Evolutionary conservation across 352 stramenopile species (phyloP), one percentile per base, ranked within the genome.

Genomic region (Albugo laibachii): DNA sequence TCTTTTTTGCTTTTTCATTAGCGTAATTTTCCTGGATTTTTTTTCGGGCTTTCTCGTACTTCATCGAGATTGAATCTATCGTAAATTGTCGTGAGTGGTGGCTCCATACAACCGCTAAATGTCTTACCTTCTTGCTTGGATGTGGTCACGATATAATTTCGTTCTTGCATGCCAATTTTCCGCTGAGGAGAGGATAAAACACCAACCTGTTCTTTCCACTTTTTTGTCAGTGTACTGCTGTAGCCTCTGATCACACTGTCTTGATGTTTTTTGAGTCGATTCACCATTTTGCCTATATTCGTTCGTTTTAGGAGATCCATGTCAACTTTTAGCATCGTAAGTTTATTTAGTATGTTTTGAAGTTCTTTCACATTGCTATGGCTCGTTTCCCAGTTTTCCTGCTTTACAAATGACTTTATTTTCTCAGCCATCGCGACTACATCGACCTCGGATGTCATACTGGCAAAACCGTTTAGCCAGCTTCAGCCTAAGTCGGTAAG

Each of bases 181-280:
- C 21, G 38, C 15, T 37, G 12, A 24, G 38, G 38, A 19, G 59
- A 41, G 50, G 35, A 38, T 35, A 31, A 44, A 12, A 92, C 51
- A 14, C 77, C 78, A 36, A 92, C 66, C 38, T 84, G 54, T 20
- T 49, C 47, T 62, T 82, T 85, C 78, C 78, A 92, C 53, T 84
- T 85, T 50, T 83, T 73, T 14, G 69, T 88, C 48, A 92, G 61
- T n/a, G 57, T 84, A 13, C 62, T 54, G 41, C 73, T 86, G 60
- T 92, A 92, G 18, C 71, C 75, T 34, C 65, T 63, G 39, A 92
- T 68, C 49, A 87, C 58, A 20, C 85, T 65, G 46, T 92, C 78
- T 15, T 80, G 54, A 56, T 92, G 78, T 55, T 92, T 92, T 50
- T 74, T 80, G 48, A 88, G 65, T 47, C 88, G 88, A 57, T 74